phyloP scores from a whole-genome alignment of 1,139 yeast genomes.

The Nakaseomyces nivariensis region DNA sequence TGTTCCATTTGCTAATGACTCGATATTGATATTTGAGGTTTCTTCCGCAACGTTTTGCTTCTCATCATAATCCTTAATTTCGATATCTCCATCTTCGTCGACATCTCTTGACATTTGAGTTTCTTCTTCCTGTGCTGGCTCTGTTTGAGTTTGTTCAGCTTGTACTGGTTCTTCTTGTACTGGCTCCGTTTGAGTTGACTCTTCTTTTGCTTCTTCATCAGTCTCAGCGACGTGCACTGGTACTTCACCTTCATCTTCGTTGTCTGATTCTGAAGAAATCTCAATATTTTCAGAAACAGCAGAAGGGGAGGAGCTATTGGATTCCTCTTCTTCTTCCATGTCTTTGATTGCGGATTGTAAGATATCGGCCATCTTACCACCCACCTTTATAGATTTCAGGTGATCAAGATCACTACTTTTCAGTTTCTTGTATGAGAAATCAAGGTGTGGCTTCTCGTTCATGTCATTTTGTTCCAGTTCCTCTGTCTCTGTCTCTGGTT shows the following conservation, averaged over 20 bases:
- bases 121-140: neutral
- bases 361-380: constrained; percentile 1
- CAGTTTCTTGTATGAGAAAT: constrained; percentile 1
- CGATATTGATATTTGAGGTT: neutral
- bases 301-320: neutral
- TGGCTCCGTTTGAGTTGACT: too few relatives aligned
- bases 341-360: neutral
- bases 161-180: neutral
- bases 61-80: neutral
- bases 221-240: neutral
- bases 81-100: neutral
- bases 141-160: neutral
- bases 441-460: neutral
- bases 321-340: constrained; percentile 1
- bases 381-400: neutral
- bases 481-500: neutral
- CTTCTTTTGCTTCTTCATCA: neutral
- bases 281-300: neutral
- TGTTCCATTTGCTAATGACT: neutral
- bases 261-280: neutral
- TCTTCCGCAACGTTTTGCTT: neutral
- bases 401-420: neutral
- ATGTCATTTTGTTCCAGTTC: neutral
- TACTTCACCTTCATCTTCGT: neutral
- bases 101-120: neutral